phyloP scores from a whole-genome alignment of 1,139 yeast species.

The Kazachstania sp. region DNA sequence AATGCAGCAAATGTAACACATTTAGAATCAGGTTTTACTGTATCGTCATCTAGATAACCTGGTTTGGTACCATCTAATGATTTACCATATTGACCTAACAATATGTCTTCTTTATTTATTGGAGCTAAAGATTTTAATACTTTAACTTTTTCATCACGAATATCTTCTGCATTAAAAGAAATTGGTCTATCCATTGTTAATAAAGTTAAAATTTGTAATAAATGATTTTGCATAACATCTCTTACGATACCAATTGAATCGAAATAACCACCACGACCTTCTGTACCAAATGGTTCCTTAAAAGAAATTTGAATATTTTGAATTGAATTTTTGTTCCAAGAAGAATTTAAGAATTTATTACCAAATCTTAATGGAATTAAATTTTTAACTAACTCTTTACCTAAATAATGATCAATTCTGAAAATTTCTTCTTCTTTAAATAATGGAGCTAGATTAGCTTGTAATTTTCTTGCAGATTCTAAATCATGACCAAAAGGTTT shows the following conservation, averaged over 20 bases:
- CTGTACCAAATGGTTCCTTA: slow-evolving; percentile 95
- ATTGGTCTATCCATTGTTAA: slow-evolving; percentile 94
- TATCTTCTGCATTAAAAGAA: slow-evolving; percentile 79
- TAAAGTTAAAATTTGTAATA: slow-evolving; percentile 81
- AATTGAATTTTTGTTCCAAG: slow-evolving; percentile 78
- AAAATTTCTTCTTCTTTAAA: slow-evolving; percentile 86
- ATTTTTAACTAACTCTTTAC: slow-evolving; percentile 97
- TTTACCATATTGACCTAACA: slow-evolving; percentile 79
- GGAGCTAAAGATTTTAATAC: slow-evolving; percentile 74
- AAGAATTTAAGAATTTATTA: slow-evolving; percentile 71
- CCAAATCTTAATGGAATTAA: slow-evolving; percentile 83
- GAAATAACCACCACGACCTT: slow-evolving; percentile 97
- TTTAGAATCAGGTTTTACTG: slow-evolving; percentile 63
- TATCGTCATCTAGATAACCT: slow-evolving; percentile 81
- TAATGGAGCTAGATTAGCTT: slow-evolving; percentile 67
- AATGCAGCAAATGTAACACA: slow-evolving; percentile 91
- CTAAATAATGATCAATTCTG: slow-evolving; percentile 94
- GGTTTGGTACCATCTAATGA: slow-evolving; percentile 86
- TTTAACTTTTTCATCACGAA: slow-evolving; percentile 93
- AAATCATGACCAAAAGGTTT: slow-evolving; percentile 96
- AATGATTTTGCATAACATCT: slow-evolving; percentile 97
- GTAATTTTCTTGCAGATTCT: slow-evolving; percentile 67
- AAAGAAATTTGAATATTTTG: slow-evolving; percentile 78
- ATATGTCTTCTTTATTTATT: slow-evolving; percentile 54
- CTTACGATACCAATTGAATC: slow-evolving; percentile 91